phyloP scores from a whole-genome alignment of 2,329 filamentous ascomycete species.

The Sordariomycetes sp. region DNA sequence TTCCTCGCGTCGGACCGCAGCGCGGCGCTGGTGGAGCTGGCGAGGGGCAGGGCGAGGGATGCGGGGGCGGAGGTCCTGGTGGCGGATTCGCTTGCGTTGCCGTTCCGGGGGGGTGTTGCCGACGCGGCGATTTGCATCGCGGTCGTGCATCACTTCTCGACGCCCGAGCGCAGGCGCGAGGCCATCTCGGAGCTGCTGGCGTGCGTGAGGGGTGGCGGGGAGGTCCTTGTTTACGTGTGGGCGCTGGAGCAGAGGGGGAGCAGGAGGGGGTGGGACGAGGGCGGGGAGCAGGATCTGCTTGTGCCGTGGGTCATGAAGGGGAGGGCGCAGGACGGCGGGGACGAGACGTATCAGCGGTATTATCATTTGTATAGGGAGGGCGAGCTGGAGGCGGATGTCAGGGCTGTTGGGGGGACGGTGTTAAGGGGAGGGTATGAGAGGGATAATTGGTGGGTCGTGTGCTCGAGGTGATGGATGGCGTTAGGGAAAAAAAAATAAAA shows the following conservation, averaged over 20 bases:
- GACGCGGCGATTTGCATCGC: constrained; percentile 94
- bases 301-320: constrained; percentile 76
- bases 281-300: constrained; percentile 77
- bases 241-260: constrained; percentile 83
- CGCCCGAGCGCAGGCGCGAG: constrained; percentile 54
- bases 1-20: constrained; percentile 72
- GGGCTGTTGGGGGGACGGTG: constrained; percentile 59
- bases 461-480: constrained; percentile 6
- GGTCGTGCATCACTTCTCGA: constrained; percentile 87
- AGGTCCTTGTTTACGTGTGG: constrained; percentile 82
- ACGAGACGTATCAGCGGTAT: constrained; percentile 69
- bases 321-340: constrained; percentile 8
- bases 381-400: constrained; percentile 73
- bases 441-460: constrained; percentile 96
- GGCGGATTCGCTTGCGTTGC: constrained; percentile 72
- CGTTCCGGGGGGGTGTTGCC: constrained; percentile 45
- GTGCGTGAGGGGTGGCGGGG: constrained; percentile 47
- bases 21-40: constrained; percentile 37
- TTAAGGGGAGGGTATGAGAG: constrained; percentile 81
- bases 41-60: constrained; percentile 15
- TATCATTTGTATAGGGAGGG: constrained; percentile 86
- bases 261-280: constrained; percentile 78
- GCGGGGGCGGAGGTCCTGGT: constrained; percentile 54
- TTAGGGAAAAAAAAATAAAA: neutral
- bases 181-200: constrained; percentile 61